Evolutionary conservation across 495 filamentous ascomycete species (phyloP).

Genomic region (Rusavskia elegans): DNA sequence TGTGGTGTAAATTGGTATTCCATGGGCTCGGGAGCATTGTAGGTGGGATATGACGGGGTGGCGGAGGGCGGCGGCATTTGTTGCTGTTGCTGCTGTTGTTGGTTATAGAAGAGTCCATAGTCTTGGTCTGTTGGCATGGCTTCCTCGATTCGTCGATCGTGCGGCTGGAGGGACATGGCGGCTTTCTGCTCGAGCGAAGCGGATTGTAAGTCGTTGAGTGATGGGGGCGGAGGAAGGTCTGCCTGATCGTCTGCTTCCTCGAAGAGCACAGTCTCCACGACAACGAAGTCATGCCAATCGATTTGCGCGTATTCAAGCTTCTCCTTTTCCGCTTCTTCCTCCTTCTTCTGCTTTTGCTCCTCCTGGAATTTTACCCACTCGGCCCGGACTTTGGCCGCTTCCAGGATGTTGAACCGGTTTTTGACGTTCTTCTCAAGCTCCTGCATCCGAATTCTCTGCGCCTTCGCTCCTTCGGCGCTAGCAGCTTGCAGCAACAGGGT

Average conservation of each 20-base stretch:
- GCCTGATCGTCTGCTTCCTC: slow-evolving; percentile 75
- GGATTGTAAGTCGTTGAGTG: slow-evolving; percentile 77
- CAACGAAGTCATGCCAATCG: slow-evolving; percentile 95
- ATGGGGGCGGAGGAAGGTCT: slow-evolving; percentile 76
- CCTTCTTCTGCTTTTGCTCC: slow-evolving; percentile 73
- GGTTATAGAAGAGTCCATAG: slow-evolving; percentile 38
- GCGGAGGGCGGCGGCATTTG: slow-evolving; percentile 20
- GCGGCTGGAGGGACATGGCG: slow-evolving; percentile 59
- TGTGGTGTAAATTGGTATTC: slow-evolving; percentile 21
- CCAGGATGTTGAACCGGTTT: slow-evolving; percentile 66
- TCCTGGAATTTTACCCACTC: slow-evolving; percentile 78
- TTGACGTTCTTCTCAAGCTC: slow-evolving; percentile 63
- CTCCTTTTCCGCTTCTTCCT: slow-evolving; percentile 77
- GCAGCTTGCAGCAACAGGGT: slow-evolving; percentile 60
- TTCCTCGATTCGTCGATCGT: slow-evolving; percentile 80
- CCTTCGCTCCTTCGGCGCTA: slow-evolving; percentile 51
- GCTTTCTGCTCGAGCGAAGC: slow-evolving; percentile 91
- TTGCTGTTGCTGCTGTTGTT: slow-evolving; percentile 20
- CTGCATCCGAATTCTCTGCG: slow-evolving; percentile 50
- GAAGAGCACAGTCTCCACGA: slow-evolving; percentile 93
- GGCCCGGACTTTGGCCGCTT: slow-evolving; percentile 65
- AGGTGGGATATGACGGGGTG: slow-evolving; percentile 19
- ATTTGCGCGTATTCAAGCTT: slow-evolving; percentile 75
- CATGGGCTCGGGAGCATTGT: slow-evolving; percentile 22
- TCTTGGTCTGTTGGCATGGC: slow-evolving; percentile 76